phyloP scores from a whole-genome alignment of 495 filamentous ascomycete genomes.

The Parachaetomium inaequale region DNA sequence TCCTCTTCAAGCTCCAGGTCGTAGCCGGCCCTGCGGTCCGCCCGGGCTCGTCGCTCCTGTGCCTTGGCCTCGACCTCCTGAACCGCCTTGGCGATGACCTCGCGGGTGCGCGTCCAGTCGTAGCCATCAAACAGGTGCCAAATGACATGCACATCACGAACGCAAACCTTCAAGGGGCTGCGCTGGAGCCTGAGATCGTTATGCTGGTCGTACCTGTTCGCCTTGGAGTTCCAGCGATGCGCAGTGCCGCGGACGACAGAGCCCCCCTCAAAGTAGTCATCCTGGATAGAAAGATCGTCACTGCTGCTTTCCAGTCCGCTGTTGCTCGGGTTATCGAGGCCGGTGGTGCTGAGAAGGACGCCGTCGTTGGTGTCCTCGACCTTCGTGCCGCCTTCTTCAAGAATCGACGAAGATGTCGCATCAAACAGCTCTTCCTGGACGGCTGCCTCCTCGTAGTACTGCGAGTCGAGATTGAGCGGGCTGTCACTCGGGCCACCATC shows the following conservation, averaged over 20 bases:
- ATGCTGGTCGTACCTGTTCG: slow-evolving; percentile 65
- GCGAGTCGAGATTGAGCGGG: slow-evolving; percentile 39
- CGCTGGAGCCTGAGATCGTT: slow-evolving; percentile 58
- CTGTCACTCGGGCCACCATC: slow-evolving; percentile 34
- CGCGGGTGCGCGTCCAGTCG: slow-evolving; percentile 86
- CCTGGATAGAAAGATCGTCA: slow-evolving; percentile 61
- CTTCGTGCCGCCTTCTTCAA: slow-evolving; percentile 33
- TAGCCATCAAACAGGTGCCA: slow-evolving; percentile 99
- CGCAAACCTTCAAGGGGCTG: slow-evolving; percentile 70
- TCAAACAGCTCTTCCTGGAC: slow-evolving; percentile 42
- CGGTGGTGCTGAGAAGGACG: slow-evolving; percentile 56
- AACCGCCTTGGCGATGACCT: slow-evolving; percentile 81
- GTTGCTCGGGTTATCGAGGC: slow-evolving; percentile 52
- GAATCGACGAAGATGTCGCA: slow-evolving; percentile 34
- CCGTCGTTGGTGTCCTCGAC: slow-evolving; percentile 54
- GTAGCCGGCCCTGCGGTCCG: slow-evolving; percentile 41
- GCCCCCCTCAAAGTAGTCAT: slow-evolving; percentile 71
- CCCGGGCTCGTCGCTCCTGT: slow-evolving; percentile 61
- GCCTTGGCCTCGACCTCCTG: slow-evolving; percentile 79
- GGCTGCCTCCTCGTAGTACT: slow-evolving; percentile 38
- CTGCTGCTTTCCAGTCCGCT: slow-evolving; percentile 32
- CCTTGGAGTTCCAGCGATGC: slow-evolving; percentile 72
- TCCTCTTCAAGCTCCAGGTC: slow-evolving; percentile 65
- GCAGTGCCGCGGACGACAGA: slow-evolving; percentile 62
- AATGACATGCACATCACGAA: slow-evolving; percentile 86